phyloP scores from a whole-genome alignment of 345 rosid species.

The Jatropha curcas region DNA sequence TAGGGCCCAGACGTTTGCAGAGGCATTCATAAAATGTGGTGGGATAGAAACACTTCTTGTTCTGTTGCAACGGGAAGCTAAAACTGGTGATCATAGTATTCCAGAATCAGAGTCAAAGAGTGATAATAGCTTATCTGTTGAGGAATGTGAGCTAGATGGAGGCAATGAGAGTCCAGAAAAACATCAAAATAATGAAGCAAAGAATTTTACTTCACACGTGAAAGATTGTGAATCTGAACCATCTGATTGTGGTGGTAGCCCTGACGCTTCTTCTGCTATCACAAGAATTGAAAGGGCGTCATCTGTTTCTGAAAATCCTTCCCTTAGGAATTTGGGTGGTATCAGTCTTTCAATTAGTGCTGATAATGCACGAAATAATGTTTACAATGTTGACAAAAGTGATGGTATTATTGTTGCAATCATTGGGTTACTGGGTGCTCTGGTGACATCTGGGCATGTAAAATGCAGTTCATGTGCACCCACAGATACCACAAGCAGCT shows the following conservation, averaged over 20 bases:
- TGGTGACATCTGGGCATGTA: conserved; percentile 74
- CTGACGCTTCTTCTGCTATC: conserved; percentile 41
- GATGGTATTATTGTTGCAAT: conserved; percentile 93
- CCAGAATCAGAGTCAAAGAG: conserved; percentile 36
- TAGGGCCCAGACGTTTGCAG: conserved; percentile 76
- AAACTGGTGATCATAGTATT: conserved; percentile 62
- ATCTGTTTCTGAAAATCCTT: conserved; percentile 62
- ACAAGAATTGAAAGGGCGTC: conserved; percentile 51
- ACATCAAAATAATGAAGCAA: conserved; percentile 45
- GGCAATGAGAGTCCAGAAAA: conserved; percentile 32
- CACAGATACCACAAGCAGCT: conserved; percentile 59
- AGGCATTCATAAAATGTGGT: conserved; percentile 76
- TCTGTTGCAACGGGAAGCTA: conserved; percentile 90
- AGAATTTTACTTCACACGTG: conserved; percentile 39
- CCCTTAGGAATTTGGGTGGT: conserved; percentile 74
- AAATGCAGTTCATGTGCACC: conserved; percentile 56
- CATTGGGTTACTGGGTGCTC: conserved; percentile 85
- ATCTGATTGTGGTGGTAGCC: conserved; percentile 31
- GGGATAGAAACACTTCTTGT: conserved; percentile 98
- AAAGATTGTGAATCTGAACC: conserved; percentile 39
- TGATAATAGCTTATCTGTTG: conserved; percentile 38
- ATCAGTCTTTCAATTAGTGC: conserved; percentile 93
- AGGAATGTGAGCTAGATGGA: conserved; percentile 42
- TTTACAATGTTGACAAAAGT: conserved; percentile 76
- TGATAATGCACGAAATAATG: conserved; percentile 93